Evolutionary conservation across 768 basidiomycete species (phyloP), one percentile per base, ranked within the genome.

Genomic region (Strobilomyces confusus): DNA sequence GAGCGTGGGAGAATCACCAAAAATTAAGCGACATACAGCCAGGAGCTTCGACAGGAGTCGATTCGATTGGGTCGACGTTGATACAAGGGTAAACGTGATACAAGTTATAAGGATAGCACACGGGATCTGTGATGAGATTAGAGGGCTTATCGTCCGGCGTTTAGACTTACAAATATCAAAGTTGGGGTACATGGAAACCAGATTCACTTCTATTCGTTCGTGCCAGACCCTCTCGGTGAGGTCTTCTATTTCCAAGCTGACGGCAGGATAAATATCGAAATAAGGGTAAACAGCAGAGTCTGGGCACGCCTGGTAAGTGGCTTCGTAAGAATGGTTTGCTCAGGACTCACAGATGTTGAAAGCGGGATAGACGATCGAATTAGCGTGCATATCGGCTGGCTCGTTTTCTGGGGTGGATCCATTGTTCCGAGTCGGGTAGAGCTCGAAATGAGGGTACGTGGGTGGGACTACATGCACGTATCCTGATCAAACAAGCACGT

Each of bases 251-350:
- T 14, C 49, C 32, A 38, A 15, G 44, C 46, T 29, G 19, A 52
- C 13, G 32, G 14, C 43, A 38, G 77, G 76, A 62, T 79, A 79
- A 22, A 77, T 59, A 48, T 73, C 63, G 34, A 78, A 65, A 60
- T 73, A 53, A 26, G 79, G 77, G 59, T 79, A 80, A 30, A 66
- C 57, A 17, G 67, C 51, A 9, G 68, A 71, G 54, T 77, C 76
- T 77, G 44, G 48, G 67, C 51, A 67, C 17, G 23, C 8, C 63
- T 50, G 45, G 67, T 65, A 51, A 59, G 38, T 19, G 20, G 17
- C 30, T 17, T 3, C 7, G 4, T 29, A 6, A 14, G 13, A 37
- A 11, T 19, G 33, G 7, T 9, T 34, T 9, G 25, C 12, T 5
- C 17, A 5, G 14, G 23, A 57, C 65, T 48, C 29, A 66, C 65